Evolutionary conservation across 352 stramenopile genomes (phyloP).

Genomic region (Pythium scleroteichum): DNA sequence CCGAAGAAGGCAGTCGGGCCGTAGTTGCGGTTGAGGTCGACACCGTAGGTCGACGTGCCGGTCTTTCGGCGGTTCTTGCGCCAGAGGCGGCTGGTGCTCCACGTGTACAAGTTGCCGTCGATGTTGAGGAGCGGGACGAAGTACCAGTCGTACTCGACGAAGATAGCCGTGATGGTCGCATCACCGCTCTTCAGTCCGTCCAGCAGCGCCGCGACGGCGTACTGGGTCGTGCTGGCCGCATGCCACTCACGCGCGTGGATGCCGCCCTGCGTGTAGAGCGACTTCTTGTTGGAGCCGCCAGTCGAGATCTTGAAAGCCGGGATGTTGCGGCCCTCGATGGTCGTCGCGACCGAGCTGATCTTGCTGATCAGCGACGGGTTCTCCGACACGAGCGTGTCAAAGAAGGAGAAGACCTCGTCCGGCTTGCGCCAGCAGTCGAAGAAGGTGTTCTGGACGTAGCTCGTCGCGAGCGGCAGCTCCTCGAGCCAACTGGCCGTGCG

Average conservation of each 20-base stretch:
- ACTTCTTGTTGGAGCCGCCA: conserved; percentile 10
- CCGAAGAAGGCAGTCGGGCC: conserved; percentile 30
- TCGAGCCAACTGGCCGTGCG: conserved; percentile 13
- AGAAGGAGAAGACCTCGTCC: conserved; percentile 25
- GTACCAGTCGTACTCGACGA: conserved; percentile 32
- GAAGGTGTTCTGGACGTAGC: conserved; percentile 26
- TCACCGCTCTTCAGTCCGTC: conserved; percentile 20
- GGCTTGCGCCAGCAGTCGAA: conserved; percentile 33
- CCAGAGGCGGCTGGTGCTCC: conserved; percentile 25
- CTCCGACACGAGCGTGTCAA: conserved; percentile 22
- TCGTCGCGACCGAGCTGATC: conserved; percentile 21
- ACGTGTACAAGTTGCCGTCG: conserved; percentile 28
- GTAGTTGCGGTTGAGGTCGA: conserved; percentile 36
- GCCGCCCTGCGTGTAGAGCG: conserved; percentile 27
- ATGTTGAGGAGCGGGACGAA: conserved; percentile 34
- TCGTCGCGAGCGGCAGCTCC: conserved; percentile 4
- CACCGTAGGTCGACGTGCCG: conserved; percentile 3
- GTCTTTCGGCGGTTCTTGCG: conserved; percentile 31
- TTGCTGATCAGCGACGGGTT: conserved; percentile 27
- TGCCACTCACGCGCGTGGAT: conserved; percentile 35
- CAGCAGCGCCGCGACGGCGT: conserved; percentile 23
- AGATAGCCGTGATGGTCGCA: conserved; percentile 19
- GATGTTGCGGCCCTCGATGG: conserved; percentile 19
- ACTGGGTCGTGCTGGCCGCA: conserved; percentile 17
- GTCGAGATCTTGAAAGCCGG: conserved; percentile 30